Evolutionary conservation across 1,139 yeast species (phyloP), one percentile per base, ranked within the genome.

Genomic region (Yamadazyma siamensis): DNA sequence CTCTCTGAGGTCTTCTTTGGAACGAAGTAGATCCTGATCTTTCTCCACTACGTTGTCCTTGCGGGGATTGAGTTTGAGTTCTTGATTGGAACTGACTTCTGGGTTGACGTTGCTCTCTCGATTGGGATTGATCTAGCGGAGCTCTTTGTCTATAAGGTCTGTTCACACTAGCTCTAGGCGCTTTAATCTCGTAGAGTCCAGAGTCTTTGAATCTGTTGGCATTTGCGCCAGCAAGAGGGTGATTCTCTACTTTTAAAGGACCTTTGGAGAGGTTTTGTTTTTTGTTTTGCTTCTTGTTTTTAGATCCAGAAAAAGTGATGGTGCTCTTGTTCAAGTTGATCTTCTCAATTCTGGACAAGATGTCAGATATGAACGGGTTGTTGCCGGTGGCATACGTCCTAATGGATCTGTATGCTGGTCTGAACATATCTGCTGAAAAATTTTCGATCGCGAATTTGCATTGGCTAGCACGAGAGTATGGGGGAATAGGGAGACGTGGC

Each of bases 291-390:
- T 13, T 26, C 15, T 19, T 6, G 13, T 13, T 4, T 13, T 21
- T 13, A 10, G 20, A 7, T 8, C 9, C 20, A 8, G 7, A 8
- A 8, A 10, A 8, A 18, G 8, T n/a, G 11, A 17, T 15, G n/a
- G 27, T 11, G 16, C 32, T 21, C 27, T 33, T 38, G 21, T 35
- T 40, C 26, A 38, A 30, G 19, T 41, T 43, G 18, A 44, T 38
- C 21, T 44, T 44, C 27, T 44, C 44, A 3, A 44, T 39, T 25
- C 48, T 34, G 11, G 37, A 32, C 21, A 44, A 37, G 17, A 44
- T 34, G 16, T 43, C 47, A 3, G 48, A 40, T 23, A 44, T 28
- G 31, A 41, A 40, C 5, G 40, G 31, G 2, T 33, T 32, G 8
- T 26, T 29, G n/a, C 25, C 28, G 8, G 20, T 18, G 7, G 20